A percentile compares a stretch with the other conserved stretches of the same genome.
Evolutionary conservation across 2,329 filamentous ascomycete species (phyloP).

Genomic region (Sporothrix curviconia): DNA sequence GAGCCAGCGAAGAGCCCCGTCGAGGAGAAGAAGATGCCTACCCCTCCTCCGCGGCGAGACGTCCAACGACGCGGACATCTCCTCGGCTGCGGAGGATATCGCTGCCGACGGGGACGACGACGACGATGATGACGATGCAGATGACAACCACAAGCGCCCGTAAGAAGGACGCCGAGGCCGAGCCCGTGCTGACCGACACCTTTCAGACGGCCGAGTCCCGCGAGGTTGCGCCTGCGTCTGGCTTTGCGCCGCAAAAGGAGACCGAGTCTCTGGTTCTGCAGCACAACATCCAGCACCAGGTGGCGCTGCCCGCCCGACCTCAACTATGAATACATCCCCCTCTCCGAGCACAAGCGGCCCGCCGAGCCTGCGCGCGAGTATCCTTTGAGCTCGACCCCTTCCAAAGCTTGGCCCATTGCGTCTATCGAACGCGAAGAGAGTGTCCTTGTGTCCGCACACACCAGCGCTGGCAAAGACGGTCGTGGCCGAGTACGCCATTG

Average conservation of each 20-base stretch:
- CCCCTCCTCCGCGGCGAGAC: slow-evolving; percentile 26
- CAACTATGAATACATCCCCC: slow-evolving; percentile 90
- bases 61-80: slow-evolving; percentile 29
- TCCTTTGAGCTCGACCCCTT: slow-evolving; percentile 93
- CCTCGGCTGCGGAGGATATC: slow-evolving; percentile 25
- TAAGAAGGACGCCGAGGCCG: slow-evolving; percentile 50
- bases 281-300: slow-evolving; percentile 98
- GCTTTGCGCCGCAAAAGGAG: slow-evolving; percentile 56
- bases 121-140: slow-evolving; percentile 34
- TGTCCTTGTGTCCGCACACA: slow-evolving; percentile 93
- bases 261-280: slow-evolving; percentile 71
- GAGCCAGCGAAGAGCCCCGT: not conserved
- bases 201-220: slow-evolving; percentile 94
- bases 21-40: slow-evolving; percentile 21
- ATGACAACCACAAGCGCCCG: slow-evolving; percentile 56
- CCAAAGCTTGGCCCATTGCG: slow-evolving; percentile 86
- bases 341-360: slow-evolving; percentile 88
- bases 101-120: slow-evolving; percentile 35
- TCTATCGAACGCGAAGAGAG: slow-evolving; percentile 96
- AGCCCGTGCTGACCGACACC: slow-evolving; percentile 81
- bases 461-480: slow-evolving; percentile 97
- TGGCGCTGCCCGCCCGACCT: slow-evolving; percentile 88
- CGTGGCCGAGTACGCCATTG: slow-evolving; percentile 95
- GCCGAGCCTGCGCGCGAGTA: slow-evolving; percentile 77
- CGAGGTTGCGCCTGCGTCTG: slow-evolving; percentile 76